phyloP scores from a whole-genome alignment of 768 basidiomycete genomes.

The Tulasnella sp. region DNA sequence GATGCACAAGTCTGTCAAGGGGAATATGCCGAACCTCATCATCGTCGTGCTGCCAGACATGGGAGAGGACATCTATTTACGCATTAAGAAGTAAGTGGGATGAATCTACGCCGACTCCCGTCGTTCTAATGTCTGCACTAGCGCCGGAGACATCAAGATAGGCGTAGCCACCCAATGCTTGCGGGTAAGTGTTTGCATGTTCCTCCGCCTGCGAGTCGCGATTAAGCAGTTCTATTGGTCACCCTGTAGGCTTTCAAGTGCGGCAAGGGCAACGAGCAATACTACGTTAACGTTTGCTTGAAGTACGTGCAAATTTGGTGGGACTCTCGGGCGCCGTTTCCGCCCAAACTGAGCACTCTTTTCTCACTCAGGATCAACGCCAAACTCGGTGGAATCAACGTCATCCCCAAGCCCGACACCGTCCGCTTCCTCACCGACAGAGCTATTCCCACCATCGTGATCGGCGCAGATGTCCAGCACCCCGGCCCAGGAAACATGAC shows the following conservation, averaged over 20 bases:
- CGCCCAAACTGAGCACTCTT: constrained; percentile 4
- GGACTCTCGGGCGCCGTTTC: not conserved
- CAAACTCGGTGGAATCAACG: constrained; percentile 82
- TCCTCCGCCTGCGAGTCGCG: not conserved
- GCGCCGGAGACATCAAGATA: constrained; percentile 68
- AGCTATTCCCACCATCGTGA: constrained; percentile 69
- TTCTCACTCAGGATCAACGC: constrained; percentile 52
- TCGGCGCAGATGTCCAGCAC: constrained; percentile 52
- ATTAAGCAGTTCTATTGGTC: not conserved
- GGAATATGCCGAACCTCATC: constrained; percentile 51
- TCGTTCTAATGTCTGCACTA: constrained; percentile 33
- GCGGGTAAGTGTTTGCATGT: constrained; percentile 37
- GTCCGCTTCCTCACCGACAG: constrained; percentile 65
- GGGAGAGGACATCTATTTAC: constrained; percentile 68
- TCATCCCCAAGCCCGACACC: constrained; percentile 64
- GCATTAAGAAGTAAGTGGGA: constrained; percentile 66
- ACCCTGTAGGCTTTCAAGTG: not conserved
- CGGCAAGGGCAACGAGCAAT: constrained; percentile 54
- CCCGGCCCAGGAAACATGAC: constrained; percentile 69
- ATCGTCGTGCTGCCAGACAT: constrained; percentile 65
- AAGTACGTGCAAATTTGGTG: constrained; percentile 50
- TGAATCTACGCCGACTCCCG: too few species aligned
- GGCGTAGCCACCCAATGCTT: constrained; percentile 80
- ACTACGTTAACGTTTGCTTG: constrained; percentile 69
- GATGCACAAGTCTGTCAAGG: constrained; percentile 43